phyloP scores from a whole-genome alignment of 768 basidiomycete genomes.

The Pisolithus orientalis region DNA sequence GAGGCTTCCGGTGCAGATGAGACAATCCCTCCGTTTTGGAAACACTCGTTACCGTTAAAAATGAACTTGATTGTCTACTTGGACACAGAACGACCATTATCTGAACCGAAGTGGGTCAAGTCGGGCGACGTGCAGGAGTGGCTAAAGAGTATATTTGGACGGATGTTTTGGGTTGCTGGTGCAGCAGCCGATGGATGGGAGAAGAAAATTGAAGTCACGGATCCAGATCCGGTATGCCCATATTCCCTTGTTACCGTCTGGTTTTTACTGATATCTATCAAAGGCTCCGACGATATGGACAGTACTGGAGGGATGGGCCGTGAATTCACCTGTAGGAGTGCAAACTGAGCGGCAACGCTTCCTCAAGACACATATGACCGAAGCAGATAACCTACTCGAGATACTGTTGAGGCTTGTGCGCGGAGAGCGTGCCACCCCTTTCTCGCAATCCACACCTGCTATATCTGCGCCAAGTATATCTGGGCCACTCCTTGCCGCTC shows the following conservation, averaged over 20 bases:
- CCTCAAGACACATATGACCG: slow-evolving; percentile 80
- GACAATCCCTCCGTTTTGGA: slow-evolving; percentile 71
- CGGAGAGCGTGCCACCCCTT: slow-evolving; percentile 74
- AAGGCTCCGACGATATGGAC: slow-evolving; percentile 91
- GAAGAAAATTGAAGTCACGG: slow-evolving; percentile 84
- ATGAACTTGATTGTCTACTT: slow-evolving; percentile 71
- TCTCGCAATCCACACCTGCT: slow-evolving; percentile 55
- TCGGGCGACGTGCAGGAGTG: slow-evolving; percentile 93
- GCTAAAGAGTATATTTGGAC: slow-evolving; percentile 81
- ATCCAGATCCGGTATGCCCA: slow-evolving; percentile 86
- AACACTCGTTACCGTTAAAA: slow-evolving; percentile 43
- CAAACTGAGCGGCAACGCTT: slow-evolving; percentile 80
- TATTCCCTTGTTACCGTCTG: neutral
- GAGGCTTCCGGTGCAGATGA: slow-evolving; percentile 41
- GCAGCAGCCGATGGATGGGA: slow-evolving; percentile 90
- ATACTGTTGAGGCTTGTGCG: slow-evolving; percentile 89
- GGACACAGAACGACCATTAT: slow-evolving; percentile 82
- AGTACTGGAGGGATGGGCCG: slow-evolving; percentile 84
- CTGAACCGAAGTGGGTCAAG: slow-evolving; percentile 96
- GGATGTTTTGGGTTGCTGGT: slow-evolving; percentile 82
- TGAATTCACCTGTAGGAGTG: slow-evolving; percentile 73
- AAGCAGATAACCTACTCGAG: slow-evolving; percentile 86
- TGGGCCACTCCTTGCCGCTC: slow-evolving; percentile 65
- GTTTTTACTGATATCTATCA: slow-evolving; percentile 1
- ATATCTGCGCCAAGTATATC: slow-evolving; percentile 59